Base-by-base conservation (phyloP, 2,329 filamentous ascomycete genomes). In the Alternaria metachromatica region DNA sequence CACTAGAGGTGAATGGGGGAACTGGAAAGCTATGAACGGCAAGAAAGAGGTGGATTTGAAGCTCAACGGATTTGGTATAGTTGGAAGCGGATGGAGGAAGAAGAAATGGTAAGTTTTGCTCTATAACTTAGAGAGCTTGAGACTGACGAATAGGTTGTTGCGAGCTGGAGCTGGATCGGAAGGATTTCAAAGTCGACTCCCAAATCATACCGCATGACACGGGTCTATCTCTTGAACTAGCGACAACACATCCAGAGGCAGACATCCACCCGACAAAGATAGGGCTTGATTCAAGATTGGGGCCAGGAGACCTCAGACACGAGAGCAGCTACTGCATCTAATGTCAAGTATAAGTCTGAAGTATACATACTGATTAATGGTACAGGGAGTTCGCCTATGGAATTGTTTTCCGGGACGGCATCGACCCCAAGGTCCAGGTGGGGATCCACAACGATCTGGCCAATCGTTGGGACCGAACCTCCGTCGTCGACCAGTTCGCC, bases 401-500 rank as follows among this genome's bases (percentile, higher is more conserved):
- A 11, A 54, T 60, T n/a, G 2, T 11, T 6, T 63, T 60, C 15
- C 23, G 5, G 4, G 15, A 8, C 15, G 9, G 26, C 20, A 44
- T 62, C 18, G 13, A 30, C 20, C 21, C 15, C 13, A 21, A 12
- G 41, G 55, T 59, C 15, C 43, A 33, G 15, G 48, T 41, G 4
- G 49, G 43, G 20, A 63, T 63, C 12, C n/a, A 33, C 6, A 25
- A 21, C 18, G 33, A 49, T 20, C n/a, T 58, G 3, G 21, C 28
- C 11, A 28, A 55, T 4, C 30, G 44, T 13, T 5, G 20, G 3
- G 56, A 63, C 13, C 20, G 13, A 1, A 20, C 18, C 9, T 64
- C 58, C 8, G 11, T 44, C 5, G 41, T 64, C 12, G 44, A 53
- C 6, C 25, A 50, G 21, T 64, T 64, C 21, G 33, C 54, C 7